These are phyloP conservation scores for Tylopilus subfusipes DNA, from an alignment of 768 basidiomycete species.

Conservation along the genomic window DNA sequence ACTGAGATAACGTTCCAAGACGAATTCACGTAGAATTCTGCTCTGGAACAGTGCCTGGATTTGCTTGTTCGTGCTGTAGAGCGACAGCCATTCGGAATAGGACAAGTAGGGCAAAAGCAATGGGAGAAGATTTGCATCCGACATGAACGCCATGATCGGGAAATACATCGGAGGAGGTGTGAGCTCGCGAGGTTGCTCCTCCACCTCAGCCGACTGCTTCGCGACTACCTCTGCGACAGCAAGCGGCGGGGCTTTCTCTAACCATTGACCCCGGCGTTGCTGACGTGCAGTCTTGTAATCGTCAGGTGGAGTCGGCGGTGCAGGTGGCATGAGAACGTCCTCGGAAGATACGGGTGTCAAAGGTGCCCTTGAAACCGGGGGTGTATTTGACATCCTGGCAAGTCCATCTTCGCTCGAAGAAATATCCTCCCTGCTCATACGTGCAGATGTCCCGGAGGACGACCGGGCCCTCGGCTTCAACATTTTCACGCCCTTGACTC, in stretches of 20 bases:
- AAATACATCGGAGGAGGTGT: constrained; percentile 35
- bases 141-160: constrained; percentile 55
- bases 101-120: constrained; percentile 56
- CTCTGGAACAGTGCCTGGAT: constrained; percentile 51
- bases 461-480: constrained; percentile 24
- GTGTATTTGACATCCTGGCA: neutral
- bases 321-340: neutral
- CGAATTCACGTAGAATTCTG: constrained; percentile 53
- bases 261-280: constrained; percentile 37
- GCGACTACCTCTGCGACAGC: constrained; percentile 31
- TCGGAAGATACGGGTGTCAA: neutral
- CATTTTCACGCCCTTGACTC: constrained; percentile 50
- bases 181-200: constrained; percentile 20
- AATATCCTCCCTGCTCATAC: constrained; percentile 3
- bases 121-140: constrained; percentile 49
- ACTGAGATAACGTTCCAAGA: constrained; percentile 64
- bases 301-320: constrained; percentile 29
- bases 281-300: constrained; percentile 40
- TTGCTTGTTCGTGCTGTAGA: constrained; percentile 55
- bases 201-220: constrained; percentile 20
- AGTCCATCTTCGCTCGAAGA: constrained; percentile 11
- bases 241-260: constrained; percentile 39
- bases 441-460: neutral
- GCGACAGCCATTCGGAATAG: constrained; percentile 69
- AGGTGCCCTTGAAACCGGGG: neutral